Evolutionary conservation across 345 rosid genomes (phyloP).

Genomic region (Cardamine occulta): DNA sequence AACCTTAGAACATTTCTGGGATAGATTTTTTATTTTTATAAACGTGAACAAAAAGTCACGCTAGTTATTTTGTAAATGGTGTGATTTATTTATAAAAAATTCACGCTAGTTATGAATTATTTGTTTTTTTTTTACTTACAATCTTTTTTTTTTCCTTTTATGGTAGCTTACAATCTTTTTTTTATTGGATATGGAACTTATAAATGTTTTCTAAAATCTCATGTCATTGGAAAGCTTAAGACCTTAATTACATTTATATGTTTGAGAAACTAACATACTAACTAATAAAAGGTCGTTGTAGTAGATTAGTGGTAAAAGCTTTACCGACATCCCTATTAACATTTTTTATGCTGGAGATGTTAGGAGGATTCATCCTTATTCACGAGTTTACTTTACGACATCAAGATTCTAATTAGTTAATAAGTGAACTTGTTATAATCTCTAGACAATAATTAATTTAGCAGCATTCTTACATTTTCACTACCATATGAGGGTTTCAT

Average conservation of each 20-base stretch:
- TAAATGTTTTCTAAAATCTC: neutral
- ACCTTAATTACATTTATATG: too few species aligned
- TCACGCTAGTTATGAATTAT: neutral
- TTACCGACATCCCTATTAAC: too few species aligned
- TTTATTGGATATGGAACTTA: neutral
- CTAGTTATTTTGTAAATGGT: neutral
- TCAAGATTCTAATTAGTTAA: constrained; percentile 15
- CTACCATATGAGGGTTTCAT: constrained; percentile 12
- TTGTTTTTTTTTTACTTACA: neutral
- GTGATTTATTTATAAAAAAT: neutral
- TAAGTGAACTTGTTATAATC: constrained; percentile 20
- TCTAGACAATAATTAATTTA: constrained; percentile 26
- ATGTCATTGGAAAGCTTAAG: neutral
- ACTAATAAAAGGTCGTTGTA: too few species aligned
- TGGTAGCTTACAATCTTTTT: neutral
- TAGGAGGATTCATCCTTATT: neutral
- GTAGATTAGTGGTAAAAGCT: too few species aligned
- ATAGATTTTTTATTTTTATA: neutral
- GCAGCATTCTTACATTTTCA: constrained; percentile 16
- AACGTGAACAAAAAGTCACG: neutral
- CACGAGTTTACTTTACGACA: constrained; percentile 2
- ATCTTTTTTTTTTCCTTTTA: too few species aligned
- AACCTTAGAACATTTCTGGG: constrained; percentile 6
- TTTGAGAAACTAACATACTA: too few species aligned
- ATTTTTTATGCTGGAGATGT: neutral